Percentiles rank a stretch among this genome's conserved stretches.
phyloP scores from a whole-genome alignment of 1,284 basidiomycete species.

The Irpex rosettiformis region DNA sequence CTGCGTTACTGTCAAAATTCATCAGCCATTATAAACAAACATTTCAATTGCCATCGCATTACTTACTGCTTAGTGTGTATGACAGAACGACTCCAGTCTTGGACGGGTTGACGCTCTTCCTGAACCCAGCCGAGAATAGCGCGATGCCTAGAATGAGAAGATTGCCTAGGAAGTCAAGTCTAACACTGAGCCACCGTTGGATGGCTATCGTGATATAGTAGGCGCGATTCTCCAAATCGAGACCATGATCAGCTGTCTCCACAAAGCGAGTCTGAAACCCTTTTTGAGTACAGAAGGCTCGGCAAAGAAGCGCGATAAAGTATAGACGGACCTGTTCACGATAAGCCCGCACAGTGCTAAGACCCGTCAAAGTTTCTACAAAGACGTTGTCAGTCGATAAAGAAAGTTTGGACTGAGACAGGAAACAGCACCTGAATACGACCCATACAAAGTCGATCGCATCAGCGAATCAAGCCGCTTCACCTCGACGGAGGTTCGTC shows the following conservation, averaged over 20 bases:
- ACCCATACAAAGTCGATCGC: constrained; percentile 60
- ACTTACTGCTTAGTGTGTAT: constrained; percentile 59
- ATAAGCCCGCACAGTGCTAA: constrained; percentile 64
- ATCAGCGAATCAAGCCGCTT: constrained; percentile 71
- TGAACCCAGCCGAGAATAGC: constrained; percentile 59
- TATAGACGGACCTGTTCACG: constrained; percentile 33
- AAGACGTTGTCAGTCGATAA: background rate
- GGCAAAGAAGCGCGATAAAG: background rate
- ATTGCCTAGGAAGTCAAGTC: constrained; percentile 69
- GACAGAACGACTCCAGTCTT: constrained; percentile 62
- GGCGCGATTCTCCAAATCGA: constrained; percentile 68
- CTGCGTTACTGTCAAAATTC: constrained; percentile 43
- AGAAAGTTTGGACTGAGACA: background rate
- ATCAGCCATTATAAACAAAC: background rate
- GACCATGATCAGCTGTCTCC: constrained; percentile 40
- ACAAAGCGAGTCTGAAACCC: constrained; percentile 40
- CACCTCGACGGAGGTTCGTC: constrained; percentile 57
- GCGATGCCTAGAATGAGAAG: constrained; percentile 72
- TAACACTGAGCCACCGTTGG: constrained; percentile 58
- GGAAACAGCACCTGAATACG: constrained; percentile 36
- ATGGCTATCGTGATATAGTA: constrained; percentile 75
- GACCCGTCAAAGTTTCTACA: constrained; percentile 57
- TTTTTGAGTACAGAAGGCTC: background rate
- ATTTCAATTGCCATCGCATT: background rate
- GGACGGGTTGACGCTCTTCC: constrained; percentile 43